A percentile compares a stretch with the other conserved stretches of the same genome.
Conservation (phyloP, 208 protist species). For the Eutreptiella sp. region DNA sequence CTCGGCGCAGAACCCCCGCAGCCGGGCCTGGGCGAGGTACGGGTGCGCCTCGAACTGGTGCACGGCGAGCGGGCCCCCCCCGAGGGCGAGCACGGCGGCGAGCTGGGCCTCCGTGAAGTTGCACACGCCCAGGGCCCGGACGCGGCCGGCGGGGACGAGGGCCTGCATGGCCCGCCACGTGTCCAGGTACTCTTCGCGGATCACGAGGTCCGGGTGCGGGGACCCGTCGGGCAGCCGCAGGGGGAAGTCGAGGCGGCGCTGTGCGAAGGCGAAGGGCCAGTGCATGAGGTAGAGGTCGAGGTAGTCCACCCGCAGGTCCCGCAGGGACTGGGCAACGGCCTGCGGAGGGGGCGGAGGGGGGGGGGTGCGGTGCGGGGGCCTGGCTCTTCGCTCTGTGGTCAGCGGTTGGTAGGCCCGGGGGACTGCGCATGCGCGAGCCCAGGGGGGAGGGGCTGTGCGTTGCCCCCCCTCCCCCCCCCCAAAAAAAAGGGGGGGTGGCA, state of each 20-base stretch:
- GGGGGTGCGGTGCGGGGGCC: no score
- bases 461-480: no score
- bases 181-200: background rate
- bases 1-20: slow-evolving; percentile 23
- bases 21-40: slow-evolving; percentile 15
- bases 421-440: no score
- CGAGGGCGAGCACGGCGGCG: background rate
- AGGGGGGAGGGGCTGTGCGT: no score
- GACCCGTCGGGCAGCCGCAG: background rate
- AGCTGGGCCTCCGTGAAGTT: slow-evolving; percentile 11
- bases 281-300: slow-evolving; percentile 49
- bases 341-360: no score
- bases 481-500: no score
- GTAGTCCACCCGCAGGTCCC: slow-evolving; percentile 39
- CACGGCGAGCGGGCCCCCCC: slow-evolving; percentile 17
- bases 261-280: slow-evolving; percentile 18
- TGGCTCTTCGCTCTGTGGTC: no score
- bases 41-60: slow-evolving; percentile 25
- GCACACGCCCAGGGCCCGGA: slow-evolving; percentile 23
- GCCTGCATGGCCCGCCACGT: slow-evolving; percentile 26
- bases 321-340: slow-evolving; percentile 41
- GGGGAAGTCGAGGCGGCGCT: background rate
- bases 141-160: background rate
- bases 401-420: no score
- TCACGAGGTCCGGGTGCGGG: background rate